phyloP scores from a whole-genome alignment of 768 basidiomycete species.

The Termitomyces sp. region DNA sequence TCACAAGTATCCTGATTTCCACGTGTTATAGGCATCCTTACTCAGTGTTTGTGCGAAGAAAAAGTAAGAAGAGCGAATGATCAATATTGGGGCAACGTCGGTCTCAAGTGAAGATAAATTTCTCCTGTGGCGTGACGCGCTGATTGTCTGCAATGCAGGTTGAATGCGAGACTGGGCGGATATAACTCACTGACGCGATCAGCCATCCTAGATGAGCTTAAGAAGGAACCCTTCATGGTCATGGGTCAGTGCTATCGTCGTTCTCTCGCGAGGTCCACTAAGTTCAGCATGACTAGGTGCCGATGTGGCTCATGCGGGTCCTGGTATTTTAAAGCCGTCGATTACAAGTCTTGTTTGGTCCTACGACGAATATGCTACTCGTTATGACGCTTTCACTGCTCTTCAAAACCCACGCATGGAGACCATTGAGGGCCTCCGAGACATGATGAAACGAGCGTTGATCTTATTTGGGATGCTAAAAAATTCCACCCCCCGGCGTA shows the following conservation, averaged over 20 bases:
- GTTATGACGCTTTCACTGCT: conserved; percentile 35
- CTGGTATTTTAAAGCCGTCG: conserved; percentile 48
- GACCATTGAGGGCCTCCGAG: conserved; percentile 35
- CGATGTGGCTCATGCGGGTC: conserved; percentile 59
- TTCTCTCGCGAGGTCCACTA: not conserved
- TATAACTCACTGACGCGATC: conserved; percentile 32
- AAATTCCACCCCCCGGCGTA: not conserved
- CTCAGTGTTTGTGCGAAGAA: conserved; percentile 36
- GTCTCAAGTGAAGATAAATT: conserved; percentile 36
- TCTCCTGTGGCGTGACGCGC: not conserved
- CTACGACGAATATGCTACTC: conserved; percentile 34
- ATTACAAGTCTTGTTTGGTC: conserved; percentile 58
- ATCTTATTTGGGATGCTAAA: conserved; percentile 8
- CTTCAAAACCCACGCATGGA: conserved; percentile 45
- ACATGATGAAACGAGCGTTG: conserved; percentile 26
- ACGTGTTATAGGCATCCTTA: conserved; percentile 26
- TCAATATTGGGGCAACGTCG: conserved; percentile 54
- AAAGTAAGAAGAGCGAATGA: conserved; percentile 30
- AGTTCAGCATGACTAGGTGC: conserved; percentile 29
- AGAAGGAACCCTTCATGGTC: conserved; percentile 28
- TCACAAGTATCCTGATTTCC: not conserved
- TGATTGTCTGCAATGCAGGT: conserved; percentile 21
- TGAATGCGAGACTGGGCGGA: conserved; percentile 54
- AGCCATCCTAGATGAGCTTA: conserved; percentile 18
- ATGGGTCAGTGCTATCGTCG: conserved; percentile 22